Conservation (phyloP, 2,329 filamentous ascomycete species). For the Trichoderma arundinaceum region DNA sequence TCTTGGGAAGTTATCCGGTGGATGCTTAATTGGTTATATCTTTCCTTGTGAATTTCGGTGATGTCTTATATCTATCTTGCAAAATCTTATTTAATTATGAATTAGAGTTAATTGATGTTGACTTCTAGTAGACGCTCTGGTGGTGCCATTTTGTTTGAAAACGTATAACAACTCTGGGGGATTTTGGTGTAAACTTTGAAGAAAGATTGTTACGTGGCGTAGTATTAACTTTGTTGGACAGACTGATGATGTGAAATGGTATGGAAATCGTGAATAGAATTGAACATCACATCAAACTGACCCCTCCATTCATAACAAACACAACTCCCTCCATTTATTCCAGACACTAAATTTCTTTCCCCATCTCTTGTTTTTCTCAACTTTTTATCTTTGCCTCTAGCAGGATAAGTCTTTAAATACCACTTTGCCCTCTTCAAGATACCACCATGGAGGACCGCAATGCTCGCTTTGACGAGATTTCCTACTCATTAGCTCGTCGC, state of each 20-base stretch:
- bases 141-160: background rate
- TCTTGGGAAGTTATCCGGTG: too few relatives aligned
- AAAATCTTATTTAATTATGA: too few relatives aligned
- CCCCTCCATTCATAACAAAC: background rate
- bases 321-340: background rate
- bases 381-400: background rate
- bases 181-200: background rate
- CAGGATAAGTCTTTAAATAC: background rate
- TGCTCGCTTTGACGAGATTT: conserved; percentile 17
- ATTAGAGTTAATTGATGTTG: too few relatives aligned
- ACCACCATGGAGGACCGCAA: conserved; percentile 11
- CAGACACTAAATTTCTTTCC: background rate
- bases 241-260: background rate
- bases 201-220: background rate
- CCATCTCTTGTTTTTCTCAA: background rate
- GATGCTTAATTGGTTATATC: too few relatives aligned
- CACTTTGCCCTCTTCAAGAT: background rate
- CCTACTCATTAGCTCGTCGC: background rate
- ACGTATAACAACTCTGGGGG: background rate
- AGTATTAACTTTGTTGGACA: background rate
- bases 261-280: background rate
- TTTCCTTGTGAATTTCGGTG: too few relatives aligned
- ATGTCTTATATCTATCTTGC: too few relatives aligned
- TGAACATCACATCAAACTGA: background rate
- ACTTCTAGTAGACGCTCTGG: too few relatives aligned